These are phyloP conservation scores for Eutrema yunnanense DNA, from an alignment of 345 rosid species.

Conservation along the genomic window DNA sequence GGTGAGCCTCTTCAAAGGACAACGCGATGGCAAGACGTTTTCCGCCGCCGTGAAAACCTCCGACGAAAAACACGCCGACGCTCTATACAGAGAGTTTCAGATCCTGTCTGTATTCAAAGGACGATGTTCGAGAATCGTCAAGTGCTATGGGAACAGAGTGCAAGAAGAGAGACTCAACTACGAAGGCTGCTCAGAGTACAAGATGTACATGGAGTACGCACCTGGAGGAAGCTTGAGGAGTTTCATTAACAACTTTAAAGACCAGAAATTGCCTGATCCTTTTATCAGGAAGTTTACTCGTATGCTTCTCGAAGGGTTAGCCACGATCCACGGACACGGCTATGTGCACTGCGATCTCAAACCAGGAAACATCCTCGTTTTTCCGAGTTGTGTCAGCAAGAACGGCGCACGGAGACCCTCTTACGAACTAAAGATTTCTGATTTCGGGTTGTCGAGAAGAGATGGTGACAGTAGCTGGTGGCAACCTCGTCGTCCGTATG, in stretches of 20 bases:
- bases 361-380: constrained; percentile 14
- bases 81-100: too few relatives aligned
- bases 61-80: too few relatives aligned
- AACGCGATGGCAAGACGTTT: too few relatives aligned
- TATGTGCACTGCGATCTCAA: constrained; percentile 28
- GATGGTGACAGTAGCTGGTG: constrained; percentile 2
- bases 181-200: constrained; percentile 25
- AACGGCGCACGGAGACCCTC: background rate
- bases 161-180: background rate
- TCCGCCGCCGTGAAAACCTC: too few relatives aligned
- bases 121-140: constrained; percentile 4
- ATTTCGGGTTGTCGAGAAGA: constrained; percentile 11
- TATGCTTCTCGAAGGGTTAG: constrained; percentile 35
- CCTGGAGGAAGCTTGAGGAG: constrained; percentile 33
- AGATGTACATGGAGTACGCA: constrained; percentile 38
- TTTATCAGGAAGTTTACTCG: constrained; percentile 29
- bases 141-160: constrained; percentile 27
- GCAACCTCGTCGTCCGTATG: background rate
- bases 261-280: constrained; percentile 26
- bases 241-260: constrained; percentile 12
- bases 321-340: constrained; percentile 25
- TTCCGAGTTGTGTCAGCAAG: background rate
- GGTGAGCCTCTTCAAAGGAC: background rate
- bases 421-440: background rate
- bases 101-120: too few relatives aligned